phyloP scores from a whole-genome alignment of 2,329 filamentous ascomycete genomes.

The Stachybotrys elegans region DNA sequence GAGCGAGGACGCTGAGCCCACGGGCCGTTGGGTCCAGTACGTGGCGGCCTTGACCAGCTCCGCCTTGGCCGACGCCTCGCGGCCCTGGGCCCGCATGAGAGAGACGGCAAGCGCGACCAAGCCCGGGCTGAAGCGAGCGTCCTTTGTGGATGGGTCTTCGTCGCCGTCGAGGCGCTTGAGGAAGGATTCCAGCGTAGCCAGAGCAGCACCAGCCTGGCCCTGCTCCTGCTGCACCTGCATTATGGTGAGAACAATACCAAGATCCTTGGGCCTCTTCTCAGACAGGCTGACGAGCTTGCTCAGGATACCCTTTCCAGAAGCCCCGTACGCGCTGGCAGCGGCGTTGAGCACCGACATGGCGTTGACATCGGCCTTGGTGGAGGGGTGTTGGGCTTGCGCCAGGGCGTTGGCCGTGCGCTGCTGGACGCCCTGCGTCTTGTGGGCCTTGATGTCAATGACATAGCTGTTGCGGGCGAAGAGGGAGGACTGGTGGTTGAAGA shows the following conservation, averaged over 20 bases:
- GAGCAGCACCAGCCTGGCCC: conserved; percentile 68
- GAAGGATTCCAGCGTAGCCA: conserved; percentile 70
- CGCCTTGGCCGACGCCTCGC: conserved; percentile 63
- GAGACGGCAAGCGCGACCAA: conserved; percentile 75
- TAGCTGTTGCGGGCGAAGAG: conserved; percentile 56
- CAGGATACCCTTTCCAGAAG: conserved; percentile 61
- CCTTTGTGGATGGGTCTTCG: conserved; percentile 48
- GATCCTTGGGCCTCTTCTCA: conserved; percentile 69
- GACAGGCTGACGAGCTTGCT: conserved; percentile 65
- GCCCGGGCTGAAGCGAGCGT: conserved; percentile 78
- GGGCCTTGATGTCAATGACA: conserved; percentile 58
- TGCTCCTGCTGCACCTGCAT: conserved; percentile 74
- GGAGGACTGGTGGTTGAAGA: conserved; percentile 65
- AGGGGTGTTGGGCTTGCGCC: conserved; percentile 18
- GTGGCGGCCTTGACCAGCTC: conserved; percentile 75
- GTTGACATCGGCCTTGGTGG: conserved; percentile 27
- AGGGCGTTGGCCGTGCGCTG: conserved; percentile 40
- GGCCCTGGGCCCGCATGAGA: conserved; percentile 71
- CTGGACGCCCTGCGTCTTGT: conserved; percentile 62
- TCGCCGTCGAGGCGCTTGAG: conserved; percentile 66
- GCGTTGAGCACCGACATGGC: conserved; percentile 53
- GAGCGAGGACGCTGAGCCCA: conserved; percentile 50
- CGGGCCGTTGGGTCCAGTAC: conserved; percentile 67
- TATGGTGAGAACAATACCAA: conserved; percentile 74
- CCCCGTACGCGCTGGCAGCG: conserved; percentile 64